Evolutionary conservation across 495 filamentous ascomycete genomes (phyloP).

Genomic region (Penicillium coprophilum): DNA sequence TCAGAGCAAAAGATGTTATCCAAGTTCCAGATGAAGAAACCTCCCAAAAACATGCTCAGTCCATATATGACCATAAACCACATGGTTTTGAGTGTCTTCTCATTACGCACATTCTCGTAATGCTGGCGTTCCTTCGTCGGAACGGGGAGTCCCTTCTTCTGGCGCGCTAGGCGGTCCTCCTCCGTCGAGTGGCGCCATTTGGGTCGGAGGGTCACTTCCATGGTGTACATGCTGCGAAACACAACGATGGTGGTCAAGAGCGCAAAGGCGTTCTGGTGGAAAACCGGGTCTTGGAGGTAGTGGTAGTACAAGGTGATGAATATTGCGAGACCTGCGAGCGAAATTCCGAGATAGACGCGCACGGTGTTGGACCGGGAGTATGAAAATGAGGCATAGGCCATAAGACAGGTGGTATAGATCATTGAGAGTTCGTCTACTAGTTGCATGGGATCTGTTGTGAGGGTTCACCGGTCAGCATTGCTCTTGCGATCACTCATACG

Average conservation of each 20-base stretch:
- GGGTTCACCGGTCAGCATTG: conserved; percentile 18
- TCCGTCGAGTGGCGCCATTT: conserved; percentile 45
- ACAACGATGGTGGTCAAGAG: conserved; percentile 75
- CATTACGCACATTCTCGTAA: conserved; percentile 54
- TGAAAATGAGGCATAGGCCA: conserved; percentile 84
- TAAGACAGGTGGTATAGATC: conserved; percentile 97
- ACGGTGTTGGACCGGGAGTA: conserved; percentile 60
- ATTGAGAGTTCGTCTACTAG: conserved; percentile 94
- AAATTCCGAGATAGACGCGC: conserved; percentile 56
- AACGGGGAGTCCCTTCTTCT: conserved; percentile 42
- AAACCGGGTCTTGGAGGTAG: conserved; percentile 84
- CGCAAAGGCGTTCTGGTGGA: conserved; percentile 89
- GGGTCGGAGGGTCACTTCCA: conserved; percentile 77
- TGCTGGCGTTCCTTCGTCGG: conserved; percentile 43
- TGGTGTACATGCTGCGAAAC: conserved; percentile 83
- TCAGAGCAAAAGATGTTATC: conserved; percentile 78
- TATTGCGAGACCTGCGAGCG: conserved; percentile 61
- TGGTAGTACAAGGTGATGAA: conserved; percentile 95
- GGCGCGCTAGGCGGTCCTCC: conserved; percentile 40
- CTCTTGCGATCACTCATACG: not conserved
- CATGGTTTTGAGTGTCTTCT: conserved; percentile 65
- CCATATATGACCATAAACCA: conserved; percentile 74
- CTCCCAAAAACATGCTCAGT: conserved; percentile 73
- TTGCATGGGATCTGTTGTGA: conserved; percentile 83
- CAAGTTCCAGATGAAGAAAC: conserved; percentile 83